Conservation (phyloP, 164 flowering plant genomes). For the Aristolochia fimbriata region DNA sequence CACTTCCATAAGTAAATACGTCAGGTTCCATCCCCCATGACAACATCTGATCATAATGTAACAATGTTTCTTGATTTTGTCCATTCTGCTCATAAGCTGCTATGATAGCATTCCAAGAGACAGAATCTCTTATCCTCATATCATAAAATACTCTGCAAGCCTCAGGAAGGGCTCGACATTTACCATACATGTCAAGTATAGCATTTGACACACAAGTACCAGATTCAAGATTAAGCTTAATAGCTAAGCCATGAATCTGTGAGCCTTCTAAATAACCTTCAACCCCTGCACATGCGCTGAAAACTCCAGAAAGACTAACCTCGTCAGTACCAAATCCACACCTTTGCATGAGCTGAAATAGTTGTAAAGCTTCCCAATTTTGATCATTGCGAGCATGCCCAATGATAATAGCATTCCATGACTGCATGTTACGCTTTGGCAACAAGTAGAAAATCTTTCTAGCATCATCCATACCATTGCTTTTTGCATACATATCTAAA, state of each 20-base stretch:
- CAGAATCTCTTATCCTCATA: constrained; percentile 58
- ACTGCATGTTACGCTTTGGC: constrained; percentile 39
- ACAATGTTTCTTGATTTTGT: constrained; percentile 32
- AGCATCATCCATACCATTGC: constrained; percentile 42
- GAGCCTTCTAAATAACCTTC: constrained; percentile 42
- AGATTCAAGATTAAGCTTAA: constrained; percentile 30
- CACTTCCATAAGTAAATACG: constrained; percentile 77
- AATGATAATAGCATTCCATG: constrained; percentile 60
- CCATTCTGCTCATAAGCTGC: constrained; percentile 71
- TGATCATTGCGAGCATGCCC: constrained; percentile 37
- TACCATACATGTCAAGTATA: constrained; percentile 80
- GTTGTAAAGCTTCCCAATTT: constrained; percentile 41
- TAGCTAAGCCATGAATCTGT: constrained; percentile 53
- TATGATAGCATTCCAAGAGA: constrained; percentile 86
- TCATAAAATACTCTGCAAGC: constrained; percentile 46
- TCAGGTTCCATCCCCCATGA: constrained; percentile 56
- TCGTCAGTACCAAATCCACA: constrained; percentile 54
- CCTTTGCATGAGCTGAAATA: constrained; percentile 33
- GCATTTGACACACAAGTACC: constrained; percentile 68
- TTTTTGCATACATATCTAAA: constrained; percentile 81
- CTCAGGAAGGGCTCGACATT: constrained; percentile 49
- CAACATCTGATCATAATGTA: constrained; percentile 43
- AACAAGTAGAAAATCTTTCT: constrained; percentile 35
- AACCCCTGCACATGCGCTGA: constrained; percentile 55
- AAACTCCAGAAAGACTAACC: constrained; percentile 53